Conservation (phyloP, 1,284 basidiomycete genomes). For the Porodaedalea pini region DNA sequence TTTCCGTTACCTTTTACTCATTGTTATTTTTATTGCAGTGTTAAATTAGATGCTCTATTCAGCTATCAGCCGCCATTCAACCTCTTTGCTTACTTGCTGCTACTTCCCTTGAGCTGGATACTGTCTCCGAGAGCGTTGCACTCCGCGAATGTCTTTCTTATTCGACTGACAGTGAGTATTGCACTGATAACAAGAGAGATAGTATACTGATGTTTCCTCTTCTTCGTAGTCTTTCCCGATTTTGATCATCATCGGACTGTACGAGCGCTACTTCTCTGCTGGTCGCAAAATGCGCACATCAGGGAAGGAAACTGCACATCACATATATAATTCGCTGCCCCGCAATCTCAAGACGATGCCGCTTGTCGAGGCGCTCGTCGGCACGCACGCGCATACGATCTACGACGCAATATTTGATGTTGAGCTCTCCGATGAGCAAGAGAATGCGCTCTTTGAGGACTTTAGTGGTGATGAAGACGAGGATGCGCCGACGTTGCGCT, state of each 20-base stretch:
- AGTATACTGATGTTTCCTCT: neutral
- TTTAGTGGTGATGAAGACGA: constrained; percentile 44
- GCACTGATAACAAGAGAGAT: neutral
- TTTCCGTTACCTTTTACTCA: neutral
- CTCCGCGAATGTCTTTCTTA: constrained; percentile 76
- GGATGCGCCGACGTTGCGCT: constrained; percentile 37
- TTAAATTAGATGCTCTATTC: constrained; percentile 87
- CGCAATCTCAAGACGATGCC: constrained; percentile 69
- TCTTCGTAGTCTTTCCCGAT: constrained; percentile 65
- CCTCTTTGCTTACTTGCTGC: constrained; percentile 69
- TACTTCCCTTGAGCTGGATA: constrained; percentile 74
- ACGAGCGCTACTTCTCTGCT: constrained; percentile 68
- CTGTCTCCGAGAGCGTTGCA: constrained; percentile 74
- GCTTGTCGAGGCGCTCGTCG: constrained; percentile 66
- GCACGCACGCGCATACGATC: constrained; percentile 58
- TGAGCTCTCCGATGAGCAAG: constrained; percentile 47
- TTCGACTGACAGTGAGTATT: constrained; percentile 61
- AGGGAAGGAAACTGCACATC: constrained; percentile 48
- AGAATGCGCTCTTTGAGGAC: constrained; percentile 35
- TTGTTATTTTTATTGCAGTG: constrained; percentile 34
- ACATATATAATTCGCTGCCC: constrained; percentile 61
- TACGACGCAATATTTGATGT: constrained; percentile 77
- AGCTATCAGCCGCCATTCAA: constrained; percentile 89
- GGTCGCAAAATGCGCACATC: constrained; percentile 47
- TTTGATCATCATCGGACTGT: constrained; percentile 72